Conservation (phyloP, 1,284 basidiomycete genomes). For the Fomes fomentarius region DNA sequence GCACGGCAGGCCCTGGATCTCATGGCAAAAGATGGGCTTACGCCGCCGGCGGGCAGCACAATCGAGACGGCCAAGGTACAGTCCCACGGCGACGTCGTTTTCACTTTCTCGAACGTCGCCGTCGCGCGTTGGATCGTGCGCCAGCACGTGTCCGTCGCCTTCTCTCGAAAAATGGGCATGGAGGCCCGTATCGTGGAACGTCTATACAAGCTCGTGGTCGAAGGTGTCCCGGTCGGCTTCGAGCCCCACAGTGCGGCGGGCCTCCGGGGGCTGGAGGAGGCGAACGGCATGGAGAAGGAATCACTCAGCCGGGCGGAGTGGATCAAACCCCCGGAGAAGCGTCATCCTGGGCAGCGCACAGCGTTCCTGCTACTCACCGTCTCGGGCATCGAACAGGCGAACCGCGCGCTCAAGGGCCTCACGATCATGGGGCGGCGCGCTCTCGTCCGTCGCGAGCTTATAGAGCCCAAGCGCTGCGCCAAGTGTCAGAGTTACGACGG, state of each 20-base stretch:
- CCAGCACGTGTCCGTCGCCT: neutral
- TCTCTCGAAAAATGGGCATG: slow-evolving; percentile 8
- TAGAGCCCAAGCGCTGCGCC: slow-evolving; percentile 4
- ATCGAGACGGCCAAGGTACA: neutral
- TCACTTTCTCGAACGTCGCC: neutral
- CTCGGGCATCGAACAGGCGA: neutral
- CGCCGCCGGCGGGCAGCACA: neutral
- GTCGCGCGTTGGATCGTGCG: neutral
- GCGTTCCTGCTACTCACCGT: neutral
- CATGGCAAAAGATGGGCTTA: neutral
- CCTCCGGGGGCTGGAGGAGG: no score
- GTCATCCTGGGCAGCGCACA: no score
- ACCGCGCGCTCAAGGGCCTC: slow-evolving; percentile 1
- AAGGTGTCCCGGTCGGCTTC: neutral
- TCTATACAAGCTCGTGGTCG: slow-evolving; percentile 7
- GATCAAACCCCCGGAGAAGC: no score
- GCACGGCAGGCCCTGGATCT: neutral
- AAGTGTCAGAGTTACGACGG: neutral
- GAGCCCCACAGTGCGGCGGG: neutral
- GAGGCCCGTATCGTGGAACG: neutral
- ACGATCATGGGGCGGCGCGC: neutral
- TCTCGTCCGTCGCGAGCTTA: neutral
- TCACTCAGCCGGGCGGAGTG: no score
- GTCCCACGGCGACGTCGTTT: neutral
- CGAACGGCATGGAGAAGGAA: no score